Conservation (phyloP, 192 early-diverging fungal genomes). For the Coemansia sp. region DNA sequence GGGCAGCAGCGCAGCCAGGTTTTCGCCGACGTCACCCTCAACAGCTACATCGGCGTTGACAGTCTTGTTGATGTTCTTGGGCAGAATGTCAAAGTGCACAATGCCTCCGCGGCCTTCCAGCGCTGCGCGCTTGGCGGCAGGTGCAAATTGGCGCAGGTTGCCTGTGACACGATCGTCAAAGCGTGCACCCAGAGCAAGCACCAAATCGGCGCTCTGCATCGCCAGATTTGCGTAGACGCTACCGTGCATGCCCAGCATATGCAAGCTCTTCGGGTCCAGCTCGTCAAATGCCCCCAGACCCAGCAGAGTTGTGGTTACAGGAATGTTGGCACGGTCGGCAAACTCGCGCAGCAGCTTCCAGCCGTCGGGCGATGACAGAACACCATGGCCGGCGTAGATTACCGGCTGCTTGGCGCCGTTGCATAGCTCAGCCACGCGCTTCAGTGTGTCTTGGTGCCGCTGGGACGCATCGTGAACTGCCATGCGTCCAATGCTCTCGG, state of each 20-base stretch:
- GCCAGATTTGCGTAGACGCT: slow-evolving; percentile 96
- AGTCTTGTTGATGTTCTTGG: slow-evolving; percentile 99
- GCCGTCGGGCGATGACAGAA: slow-evolving; percentile 78
- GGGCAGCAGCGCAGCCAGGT: slow-evolving; percentile 78
- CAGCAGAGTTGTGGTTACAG: slow-evolving; percentile 94
- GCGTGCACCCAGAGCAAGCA: slow-evolving; percentile 93
- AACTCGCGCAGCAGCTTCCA: slow-evolving; percentile 78
- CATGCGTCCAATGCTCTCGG: slow-evolving; percentile 56
- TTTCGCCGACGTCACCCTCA: slow-evolving; percentile 92
- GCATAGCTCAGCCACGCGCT: slow-evolving; percentile 77
- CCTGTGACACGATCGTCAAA: slow-evolving; percentile 99
- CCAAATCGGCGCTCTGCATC: slow-evolving; percentile 94
- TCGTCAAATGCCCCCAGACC: slow-evolving; percentile 95
- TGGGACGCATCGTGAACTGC: slow-evolving; percentile 56
- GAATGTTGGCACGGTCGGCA: slow-evolving; percentile 85
- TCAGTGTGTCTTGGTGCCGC: slow-evolving; percentile 58
- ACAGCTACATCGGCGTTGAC: slow-evolving; percentile 87
- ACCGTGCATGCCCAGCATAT: slow-evolving; percentile 99
- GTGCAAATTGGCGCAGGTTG: slow-evolving; percentile 87
- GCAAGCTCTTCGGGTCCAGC: slow-evolving; percentile 79
- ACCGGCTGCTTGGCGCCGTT: slow-evolving; percentile 88
- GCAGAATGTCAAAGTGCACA: slow-evolving; percentile 98
- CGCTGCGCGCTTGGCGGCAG: slow-evolving; percentile 86
- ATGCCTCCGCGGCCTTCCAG: slow-evolving; percentile 89
- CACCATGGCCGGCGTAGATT: slow-evolving; percentile 94